phyloP scores from a whole-genome alignment of 495 filamentous ascomycete species.

The Xylaria palmicola region DNA sequence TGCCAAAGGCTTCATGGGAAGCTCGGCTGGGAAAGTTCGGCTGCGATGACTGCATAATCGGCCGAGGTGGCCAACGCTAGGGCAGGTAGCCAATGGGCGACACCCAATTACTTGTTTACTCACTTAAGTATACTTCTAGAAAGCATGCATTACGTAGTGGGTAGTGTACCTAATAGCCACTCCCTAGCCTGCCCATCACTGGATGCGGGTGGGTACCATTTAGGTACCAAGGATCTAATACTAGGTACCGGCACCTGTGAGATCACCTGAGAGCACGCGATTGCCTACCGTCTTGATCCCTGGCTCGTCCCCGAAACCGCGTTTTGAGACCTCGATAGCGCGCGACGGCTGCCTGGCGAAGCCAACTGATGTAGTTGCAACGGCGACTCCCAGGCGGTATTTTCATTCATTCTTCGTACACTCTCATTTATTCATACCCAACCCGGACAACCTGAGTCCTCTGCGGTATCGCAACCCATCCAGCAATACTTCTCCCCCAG shows the following conservation, averaged over 20 bases:
- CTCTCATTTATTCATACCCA: too few species aligned
- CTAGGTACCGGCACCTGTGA: background rate
- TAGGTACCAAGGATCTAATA: too few species aligned
- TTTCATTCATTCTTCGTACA: background rate
- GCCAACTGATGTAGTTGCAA: background rate
- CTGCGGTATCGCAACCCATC: background rate
- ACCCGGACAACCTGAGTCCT: too few species aligned
- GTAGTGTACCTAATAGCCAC: too few species aligned
- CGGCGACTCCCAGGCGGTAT: background rate
- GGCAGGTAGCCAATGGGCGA: slow-evolving; percentile 23
- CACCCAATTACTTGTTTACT: slow-evolving; percentile 17
- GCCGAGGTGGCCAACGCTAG: slow-evolving; percentile 5
- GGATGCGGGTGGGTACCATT: too few species aligned
- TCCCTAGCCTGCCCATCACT: background rate
- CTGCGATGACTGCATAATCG: background rate
- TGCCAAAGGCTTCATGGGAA: too few species aligned
- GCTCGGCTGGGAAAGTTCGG: slow-evolving; percentile 6
- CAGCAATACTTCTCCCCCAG: background rate
- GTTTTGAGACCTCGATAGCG: slow-evolving; percentile 17
- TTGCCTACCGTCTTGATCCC: background rate
- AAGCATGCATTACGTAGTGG: too few species aligned
- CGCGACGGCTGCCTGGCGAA: slow-evolving; percentile 20
- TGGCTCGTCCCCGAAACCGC: background rate
- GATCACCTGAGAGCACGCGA: slow-evolving; percentile 16
- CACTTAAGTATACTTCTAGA: too few species aligned